A percentile compares a stretch with the other conserved stretches of the same genome.
Evolutionary conservation across 164 flowering plant species (phyloP).

Genomic region (Paratinospora sagittata): DNA sequence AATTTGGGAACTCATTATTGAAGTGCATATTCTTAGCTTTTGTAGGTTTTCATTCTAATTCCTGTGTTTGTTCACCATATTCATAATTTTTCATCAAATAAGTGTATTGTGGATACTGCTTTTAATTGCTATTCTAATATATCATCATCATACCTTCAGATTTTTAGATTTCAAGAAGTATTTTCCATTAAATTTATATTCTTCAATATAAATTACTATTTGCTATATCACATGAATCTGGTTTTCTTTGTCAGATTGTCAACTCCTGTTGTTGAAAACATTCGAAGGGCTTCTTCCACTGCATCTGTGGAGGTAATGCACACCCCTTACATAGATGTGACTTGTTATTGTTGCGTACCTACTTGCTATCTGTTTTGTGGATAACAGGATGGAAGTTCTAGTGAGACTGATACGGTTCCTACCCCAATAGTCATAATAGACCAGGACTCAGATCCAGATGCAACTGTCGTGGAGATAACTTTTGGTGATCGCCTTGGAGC

Average conservation of each 20-base stretch:
- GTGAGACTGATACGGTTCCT: conserved; percentile 64
- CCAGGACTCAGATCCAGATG: conserved; percentile 85
- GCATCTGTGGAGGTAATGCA: conserved; percentile 67
- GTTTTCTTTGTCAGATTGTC: conserved; percentile 38
- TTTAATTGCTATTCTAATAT: no score
- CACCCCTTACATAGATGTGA: neutral
- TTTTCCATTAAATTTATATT: no score
- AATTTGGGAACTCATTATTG: neutral
- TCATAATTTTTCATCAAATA: no score
- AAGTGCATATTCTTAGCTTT: neutral
- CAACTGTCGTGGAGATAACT: conserved; percentile 89
- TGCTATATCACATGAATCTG: neutral
- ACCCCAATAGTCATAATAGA: conserved; percentile 88
- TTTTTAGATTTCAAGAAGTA: no score
- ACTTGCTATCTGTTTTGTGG: neutral
- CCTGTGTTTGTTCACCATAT: no score
- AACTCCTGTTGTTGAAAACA: conserved; percentile 21
- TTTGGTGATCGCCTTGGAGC: conserved; percentile 98
- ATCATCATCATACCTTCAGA: no score
- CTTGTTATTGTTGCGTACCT: conserved; percentile 2
- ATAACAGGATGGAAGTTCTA: conserved; percentile 56
- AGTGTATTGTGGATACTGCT: no score
- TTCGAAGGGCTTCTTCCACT: conserved; percentile 51
- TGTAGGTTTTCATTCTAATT: no score
- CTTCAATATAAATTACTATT: no score